phyloP scores from a whole-genome alignment of 352 stramenopile species.

The Peronospora destructor region DNA sequence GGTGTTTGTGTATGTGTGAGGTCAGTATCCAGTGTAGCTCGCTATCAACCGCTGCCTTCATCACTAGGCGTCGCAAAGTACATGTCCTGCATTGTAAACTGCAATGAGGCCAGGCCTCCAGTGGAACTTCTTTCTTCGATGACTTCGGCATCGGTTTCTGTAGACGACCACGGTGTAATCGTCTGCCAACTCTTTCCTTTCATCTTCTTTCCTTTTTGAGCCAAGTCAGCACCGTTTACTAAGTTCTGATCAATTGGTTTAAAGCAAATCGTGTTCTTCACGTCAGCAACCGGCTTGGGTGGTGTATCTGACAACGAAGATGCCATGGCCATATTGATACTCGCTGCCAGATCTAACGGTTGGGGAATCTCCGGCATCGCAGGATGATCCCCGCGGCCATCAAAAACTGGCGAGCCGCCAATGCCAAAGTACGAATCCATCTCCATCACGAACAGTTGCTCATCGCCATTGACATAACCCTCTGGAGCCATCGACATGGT shows the following conservation, averaged over 20 bases:
- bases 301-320: slow-evolving; percentile 45
- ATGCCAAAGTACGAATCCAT: slow-evolving; percentile 86
- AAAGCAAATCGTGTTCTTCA: slow-evolving; percentile 36
- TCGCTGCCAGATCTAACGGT: slow-evolving; percentile 53
- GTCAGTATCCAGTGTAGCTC: slow-evolving; percentile 9
- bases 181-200: slow-evolving; percentile 24
- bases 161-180: slow-evolving; percentile 13
- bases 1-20: slow-evolving; percentile 8
- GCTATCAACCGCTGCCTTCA: slow-evolving; percentile 23
- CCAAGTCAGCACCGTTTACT: slow-evolving; percentile 17
- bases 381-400: slow-evolving; percentile 23
- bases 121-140: slow-evolving; percentile 17
- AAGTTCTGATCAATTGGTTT: slow-evolving; percentile 17
- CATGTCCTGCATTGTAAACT: slow-evolving; percentile 80
- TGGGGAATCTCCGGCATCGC: slow-evolving; percentile 37
- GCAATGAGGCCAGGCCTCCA: slow-evolving; percentile 33
- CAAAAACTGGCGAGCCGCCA: slow-evolving; percentile 69
- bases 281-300: slow-evolving; percentile 20
- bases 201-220: slow-evolving; percentile 37
- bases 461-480: slow-evolving; percentile 36
- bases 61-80: slow-evolving; percentile 58
- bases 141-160: slow-evolving; percentile 20
- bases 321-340: slow-evolving; percentile 77
- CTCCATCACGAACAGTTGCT: slow-evolving; percentile 78
- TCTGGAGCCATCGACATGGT: slow-evolving; percentile 25